Evolutionary conservation across 345 rosid genomes (phyloP).

Genomic region (Hirschfeldia incana): DNA sequence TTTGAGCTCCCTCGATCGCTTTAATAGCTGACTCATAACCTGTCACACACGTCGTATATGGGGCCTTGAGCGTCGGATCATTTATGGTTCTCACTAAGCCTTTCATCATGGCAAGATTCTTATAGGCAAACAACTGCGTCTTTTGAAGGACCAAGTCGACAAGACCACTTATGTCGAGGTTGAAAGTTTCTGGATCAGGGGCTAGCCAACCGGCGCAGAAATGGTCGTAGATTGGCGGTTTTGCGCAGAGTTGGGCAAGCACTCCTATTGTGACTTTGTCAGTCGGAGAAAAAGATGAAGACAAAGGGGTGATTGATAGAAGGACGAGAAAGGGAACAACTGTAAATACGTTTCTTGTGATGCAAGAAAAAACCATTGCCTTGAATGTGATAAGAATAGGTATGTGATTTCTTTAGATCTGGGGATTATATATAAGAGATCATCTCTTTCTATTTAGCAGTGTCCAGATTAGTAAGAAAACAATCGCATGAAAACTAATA

Average conservation of each 20-base stretch:
- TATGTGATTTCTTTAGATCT: neutral
- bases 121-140: neutral
- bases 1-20: constrained; percentile 6
- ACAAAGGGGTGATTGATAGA: constrained; percentile 23
- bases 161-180: constrained; percentile 20
- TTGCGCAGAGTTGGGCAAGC: constrained; percentile 19
- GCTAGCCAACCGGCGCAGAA: constrained; percentile 28
- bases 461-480: neutral
- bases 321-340: constrained; percentile 17
- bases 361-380: constrained; percentile 19
- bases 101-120: constrained; percentile 19
- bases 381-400: neutral
- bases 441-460: neutral
- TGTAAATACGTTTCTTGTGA: constrained; percentile 9
- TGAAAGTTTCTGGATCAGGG: constrained; percentile 12
- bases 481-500: neutral
- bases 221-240: neutral
- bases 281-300: constrained; percentile 19
- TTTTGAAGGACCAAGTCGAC: neutral
- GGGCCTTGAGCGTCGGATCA: constrained; percentile 19
- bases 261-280: constrained; percentile 21
- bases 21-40: constrained; percentile 15
- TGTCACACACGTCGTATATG: constrained; percentile 7
- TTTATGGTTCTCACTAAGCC: constrained; percentile 17
- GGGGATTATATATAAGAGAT: neutral